Base-by-base conservation (phyloP, 371 early-diverging fungal species). In the Mortierella sp. region DNA sequence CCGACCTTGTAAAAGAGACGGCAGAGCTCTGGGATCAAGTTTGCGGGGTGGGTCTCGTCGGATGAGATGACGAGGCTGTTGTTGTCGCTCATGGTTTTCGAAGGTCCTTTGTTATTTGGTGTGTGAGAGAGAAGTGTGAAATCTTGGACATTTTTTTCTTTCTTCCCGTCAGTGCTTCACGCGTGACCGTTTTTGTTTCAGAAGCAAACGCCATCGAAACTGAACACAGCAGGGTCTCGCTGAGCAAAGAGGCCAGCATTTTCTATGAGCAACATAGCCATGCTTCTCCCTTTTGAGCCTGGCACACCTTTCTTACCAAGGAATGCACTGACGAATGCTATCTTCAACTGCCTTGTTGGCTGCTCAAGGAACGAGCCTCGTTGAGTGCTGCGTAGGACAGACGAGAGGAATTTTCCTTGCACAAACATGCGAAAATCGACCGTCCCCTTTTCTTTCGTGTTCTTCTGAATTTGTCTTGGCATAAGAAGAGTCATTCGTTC, bases 21-120 rank as follows among this genome's bases (percentile, higher is more conserved):
- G 88, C 99, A 98, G 44, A 99, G 93, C 80, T 97, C 97, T 40
- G 98, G 98, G 79, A 99, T 98, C 81, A 99, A 90, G 90, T 98
- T 97, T 46, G 96, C 91, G 24, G 96, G 95, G 79, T 96, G 96
- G 28, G 89, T 83, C 71, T 90, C 90, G 88, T 95, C 95, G 26
- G 88, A 81, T 4, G 95, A 94, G 37, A 83, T 81, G 73, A 92
- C 93, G 19, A 94, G 88, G 75, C 84, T 81, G 64, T 90, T 88
- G 48, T 80, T 71, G 71, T 76, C 79, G 74, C 51, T 67, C 82
- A 85, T 85, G 72, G 53, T 50, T 50, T 40, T 50, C 50, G 16
- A 50, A 14, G 11, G 50, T 50, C 50, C 50, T 50, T 79, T 24
- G 59, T 1, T 6, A 13, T 31, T 13, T 31, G 4, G 31, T 61